Conservation (phyloP, 495 filamentous ascomycete genomes). For the Trichoderma erinaceum region DNA sequence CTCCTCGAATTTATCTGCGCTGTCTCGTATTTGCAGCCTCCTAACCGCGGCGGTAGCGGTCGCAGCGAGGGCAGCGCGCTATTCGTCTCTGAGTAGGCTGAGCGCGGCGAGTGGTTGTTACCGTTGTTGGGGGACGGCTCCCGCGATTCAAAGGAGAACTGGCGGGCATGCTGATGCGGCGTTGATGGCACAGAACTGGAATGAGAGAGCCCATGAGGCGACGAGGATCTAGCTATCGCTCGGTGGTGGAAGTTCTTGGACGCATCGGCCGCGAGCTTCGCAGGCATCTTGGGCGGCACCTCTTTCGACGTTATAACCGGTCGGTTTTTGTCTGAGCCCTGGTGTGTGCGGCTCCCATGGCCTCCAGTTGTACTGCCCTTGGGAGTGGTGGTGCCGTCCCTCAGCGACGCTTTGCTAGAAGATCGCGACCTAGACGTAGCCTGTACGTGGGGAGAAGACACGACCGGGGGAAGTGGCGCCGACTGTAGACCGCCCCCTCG, state of each 20-base stretch:
- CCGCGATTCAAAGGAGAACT: slow-evolving; percentile 74
- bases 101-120: slow-evolving; percentile 77
- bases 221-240: slow-evolving; percentile 30
- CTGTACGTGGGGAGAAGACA: slow-evolving; percentile 43
- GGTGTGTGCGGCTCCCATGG: slow-evolving; percentile 49
- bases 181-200: slow-evolving; percentile 93
- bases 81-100: slow-evolving; percentile 82
- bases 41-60: slow-evolving; percentile 42
- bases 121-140: slow-evolving; percentile 78
- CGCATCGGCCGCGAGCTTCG: slow-evolving; percentile 33
- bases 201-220: slow-evolving; percentile 46
- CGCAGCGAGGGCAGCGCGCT: slow-evolving; percentile 61
- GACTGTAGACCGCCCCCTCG: slow-evolving; percentile 44
- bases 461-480: slow-evolving; percentile 39
- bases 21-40: slow-evolving; percentile 79
- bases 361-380: slow-evolving; percentile 33
- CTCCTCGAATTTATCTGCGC: slow-evolving; percentile 41
- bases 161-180: slow-evolving; percentile 79
- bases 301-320: slow-evolving; percentile 50
- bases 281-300: slow-evolving; percentile 40
- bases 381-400: slow-evolving; percentile 34
- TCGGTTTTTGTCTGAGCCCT: slow-evolving; percentile 45
- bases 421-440: slow-evolving; percentile 44
- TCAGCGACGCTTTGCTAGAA: slow-evolving; percentile 47
- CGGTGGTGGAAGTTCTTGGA: slow-evolving; percentile 24